Percentiles rank a stretch among this genome's conserved stretches.
Conservation (phyloP, 2,329 filamentous ascomycete genomes). For the Colletotrichum plurivorum region DNA sequence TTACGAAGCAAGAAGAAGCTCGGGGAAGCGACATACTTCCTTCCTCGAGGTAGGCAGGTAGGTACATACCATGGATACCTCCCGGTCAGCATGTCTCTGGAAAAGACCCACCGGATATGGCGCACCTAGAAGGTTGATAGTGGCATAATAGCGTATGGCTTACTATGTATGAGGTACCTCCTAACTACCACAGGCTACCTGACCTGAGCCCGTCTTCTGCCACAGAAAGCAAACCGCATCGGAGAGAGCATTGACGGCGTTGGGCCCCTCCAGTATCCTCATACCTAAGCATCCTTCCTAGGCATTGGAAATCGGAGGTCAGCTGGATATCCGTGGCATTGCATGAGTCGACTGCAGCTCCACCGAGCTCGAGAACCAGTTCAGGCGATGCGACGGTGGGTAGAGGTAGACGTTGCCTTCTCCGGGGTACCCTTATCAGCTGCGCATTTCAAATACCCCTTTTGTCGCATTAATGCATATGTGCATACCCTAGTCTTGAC, state of each 20-base stretch:
- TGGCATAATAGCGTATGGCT: too few relatives aligned
- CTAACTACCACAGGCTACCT: too few relatives aligned
- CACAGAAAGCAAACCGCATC: background rate
- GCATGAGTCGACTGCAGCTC: slow-evolving; percentile 28
- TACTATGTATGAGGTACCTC: too few relatives aligned
- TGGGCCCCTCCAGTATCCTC: background rate
- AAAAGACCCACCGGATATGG: too few relatives aligned
- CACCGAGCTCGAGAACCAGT: slow-evolving; percentile 10
- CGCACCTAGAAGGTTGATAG: too few relatives aligned
- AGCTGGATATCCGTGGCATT: slow-evolving; percentile 34
- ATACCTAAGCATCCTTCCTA: slow-evolving; percentile 1
- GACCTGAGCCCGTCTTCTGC: background rate
- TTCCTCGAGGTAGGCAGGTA: slow-evolving; percentile 2
- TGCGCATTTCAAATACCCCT: background rate
- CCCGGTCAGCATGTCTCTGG: too few relatives aligned
- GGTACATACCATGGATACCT: slow-evolving; percentile 11
- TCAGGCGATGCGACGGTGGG: slow-evolving; percentile 26
- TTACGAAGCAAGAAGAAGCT: slow-evolving; percentile 34
- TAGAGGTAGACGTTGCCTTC: background rate
- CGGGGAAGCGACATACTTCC: slow-evolving; percentile 3
- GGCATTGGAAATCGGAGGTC: slow-evolving; percentile 23
- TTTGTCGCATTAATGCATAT: slow-evolving; percentile 18
- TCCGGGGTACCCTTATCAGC: slow-evolving; percentile 35
- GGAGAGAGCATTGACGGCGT: background rate
- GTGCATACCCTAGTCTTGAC: slow-evolving; percentile 7